Evolutionary conservation across 73 alveolate species (phyloP), one percentile per base, ranked within the genome.

Genomic region (Paramecium biaurelia): DNA sequence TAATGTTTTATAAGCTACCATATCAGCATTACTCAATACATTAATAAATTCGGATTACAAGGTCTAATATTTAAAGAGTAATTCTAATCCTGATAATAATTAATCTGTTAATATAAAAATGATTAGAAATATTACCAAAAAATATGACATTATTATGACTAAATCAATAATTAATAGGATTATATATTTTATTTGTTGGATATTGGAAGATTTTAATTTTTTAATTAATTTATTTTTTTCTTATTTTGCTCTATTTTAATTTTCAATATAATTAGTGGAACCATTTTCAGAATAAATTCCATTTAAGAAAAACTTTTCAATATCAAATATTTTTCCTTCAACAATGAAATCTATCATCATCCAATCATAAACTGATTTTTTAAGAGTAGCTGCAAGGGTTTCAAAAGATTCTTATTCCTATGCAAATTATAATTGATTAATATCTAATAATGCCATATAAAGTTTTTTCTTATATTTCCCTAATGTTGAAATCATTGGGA

Each of bases 321-420:
- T 6, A 63, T 63, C 82, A 63, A 63, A 63, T 63, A 63, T 63
- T 32, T 63, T 63, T 1, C 82, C 82, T 32, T 63, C 82, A 11
- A 63, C 82, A 28, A 63, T 63, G 24, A 63, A 63, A 63, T 63
- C 82, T 21, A 63, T 23, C 82, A 63, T 63, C 82, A 63, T 63
- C 82, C 82, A 63, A 63, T 63, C 82, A 24, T 63, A 63, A 26
- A 63, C 82, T 63, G 82, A 63, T 24, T 63, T 63, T 32, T 63
- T 63, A 11, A 63, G 43, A 10, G 82, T 63, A 11, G 82, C 21
- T 24, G 37, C 37, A 26, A 63, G 43, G 0, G 43, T 8, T 26
- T 63, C 82, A 63, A 63, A 63, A 1, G 82, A 63, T 63, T 63
- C 82, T 28, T 63, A 2, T 63, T 63, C 82, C 4, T 28, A 20